Conservation (phyloP, 306 rosid genomes). For the Glycine soja region DNA sequence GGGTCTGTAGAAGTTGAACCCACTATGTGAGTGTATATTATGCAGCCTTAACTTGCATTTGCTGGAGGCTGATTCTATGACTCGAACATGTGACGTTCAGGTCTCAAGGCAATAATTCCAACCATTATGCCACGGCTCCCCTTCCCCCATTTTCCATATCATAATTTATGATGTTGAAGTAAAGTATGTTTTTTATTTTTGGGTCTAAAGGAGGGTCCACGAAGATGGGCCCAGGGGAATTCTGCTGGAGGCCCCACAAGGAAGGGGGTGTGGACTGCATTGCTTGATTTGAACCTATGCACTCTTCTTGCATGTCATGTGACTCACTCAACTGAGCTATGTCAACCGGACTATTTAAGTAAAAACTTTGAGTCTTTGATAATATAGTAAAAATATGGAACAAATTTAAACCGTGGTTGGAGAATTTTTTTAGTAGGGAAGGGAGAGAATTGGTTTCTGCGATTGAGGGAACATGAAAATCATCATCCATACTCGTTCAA, state of each 20-base stretch:
- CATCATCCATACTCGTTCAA: neutral
- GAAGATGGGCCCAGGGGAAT: neutral
- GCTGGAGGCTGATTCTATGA: no score
- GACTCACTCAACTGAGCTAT: no score
- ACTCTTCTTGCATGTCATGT: neutral
- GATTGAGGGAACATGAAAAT: slow-evolving; percentile 22
- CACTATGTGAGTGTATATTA: no score
- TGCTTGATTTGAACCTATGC: neutral
- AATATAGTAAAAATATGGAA: slow-evolving; percentile 2
- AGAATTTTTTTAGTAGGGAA: neutral
- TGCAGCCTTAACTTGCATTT: no score
- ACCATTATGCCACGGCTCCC: no score
- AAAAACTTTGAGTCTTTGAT: neutral
- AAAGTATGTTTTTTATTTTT: neutral
- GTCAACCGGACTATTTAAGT: neutral
- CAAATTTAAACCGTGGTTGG: neutral
- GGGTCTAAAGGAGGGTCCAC: neutral
- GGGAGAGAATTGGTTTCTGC: neutral
- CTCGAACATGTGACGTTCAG: no score
- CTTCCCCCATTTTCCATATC: neutral
- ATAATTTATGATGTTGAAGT: neutral
- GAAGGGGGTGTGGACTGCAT: neutral
- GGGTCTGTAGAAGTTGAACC: no score
- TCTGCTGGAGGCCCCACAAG: neutral
- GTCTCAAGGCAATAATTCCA: no score